A percentile compares a stretch with the other conserved stretches of the same genome.
phyloP scores from a whole-genome alignment of 495 filamentous ascomycete species.

The Trichoderma virens region DNA sequence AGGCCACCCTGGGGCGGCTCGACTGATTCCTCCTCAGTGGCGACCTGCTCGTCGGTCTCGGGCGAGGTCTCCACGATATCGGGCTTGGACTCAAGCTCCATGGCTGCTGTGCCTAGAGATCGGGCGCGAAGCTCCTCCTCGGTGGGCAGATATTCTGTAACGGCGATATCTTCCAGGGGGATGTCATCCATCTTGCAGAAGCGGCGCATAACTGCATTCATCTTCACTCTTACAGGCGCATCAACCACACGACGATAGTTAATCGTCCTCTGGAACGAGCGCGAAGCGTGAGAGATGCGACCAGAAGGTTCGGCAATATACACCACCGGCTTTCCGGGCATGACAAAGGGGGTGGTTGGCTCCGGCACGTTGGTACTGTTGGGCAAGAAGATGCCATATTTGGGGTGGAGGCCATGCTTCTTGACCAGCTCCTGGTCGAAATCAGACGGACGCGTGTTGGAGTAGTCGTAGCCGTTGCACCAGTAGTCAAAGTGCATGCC shows the following conservation, averaged over 20 bases:
- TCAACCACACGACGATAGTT: neutral
- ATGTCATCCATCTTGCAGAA: conserved; percentile 29
- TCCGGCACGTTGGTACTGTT: conserved; percentile 20
- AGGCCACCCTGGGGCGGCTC: neutral
- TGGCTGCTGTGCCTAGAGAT: conserved; percentile 5
- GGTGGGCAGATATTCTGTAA: conserved; percentile 15
- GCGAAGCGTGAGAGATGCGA: conserved; percentile 29
- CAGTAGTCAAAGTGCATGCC: conserved; percentile 36
- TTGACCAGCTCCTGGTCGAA: conserved; percentile 34
- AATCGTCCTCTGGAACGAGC: conserved; percentile 25
- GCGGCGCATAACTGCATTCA: conserved; percentile 14
- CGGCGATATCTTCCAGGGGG: conserved; percentile 23
- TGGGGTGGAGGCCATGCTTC: conserved; percentile 36
- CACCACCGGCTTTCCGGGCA: conserved; percentile 30
- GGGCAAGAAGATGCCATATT: conserved; percentile 32
- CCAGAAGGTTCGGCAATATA: conserved; percentile 25
- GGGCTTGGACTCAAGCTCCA: conserved; percentile 7
- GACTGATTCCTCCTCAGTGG: neutral
- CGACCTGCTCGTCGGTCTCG: neutral
- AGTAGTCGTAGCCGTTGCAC: conserved; percentile 33
- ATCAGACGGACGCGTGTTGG: conserved; percentile 28
- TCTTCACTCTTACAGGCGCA: neutral
- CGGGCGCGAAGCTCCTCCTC: conserved; percentile 18
- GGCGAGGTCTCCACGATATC: neutral
- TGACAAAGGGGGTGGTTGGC: conserved; percentile 21